Evolutionary conservation across 352 stramenopile genomes (phyloP).

Genomic region (Pythium sukuiense): DNA sequence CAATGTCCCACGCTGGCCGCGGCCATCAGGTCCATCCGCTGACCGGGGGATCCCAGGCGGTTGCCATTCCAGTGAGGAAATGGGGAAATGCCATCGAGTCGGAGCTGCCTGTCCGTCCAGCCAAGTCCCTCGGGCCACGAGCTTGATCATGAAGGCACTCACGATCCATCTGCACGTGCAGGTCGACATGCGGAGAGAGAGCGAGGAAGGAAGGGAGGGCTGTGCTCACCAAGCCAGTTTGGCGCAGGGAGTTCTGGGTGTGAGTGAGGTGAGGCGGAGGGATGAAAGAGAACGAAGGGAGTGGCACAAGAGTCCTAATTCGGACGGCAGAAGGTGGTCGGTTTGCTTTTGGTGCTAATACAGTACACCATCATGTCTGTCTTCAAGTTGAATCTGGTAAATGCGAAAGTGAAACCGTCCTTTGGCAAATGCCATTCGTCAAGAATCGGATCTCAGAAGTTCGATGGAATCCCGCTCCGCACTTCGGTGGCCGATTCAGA

Average conservation of each 20-base stretch:
- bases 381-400: not conserved
- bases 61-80: conserved; percentile 4
- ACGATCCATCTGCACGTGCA: not conserved
- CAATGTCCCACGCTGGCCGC: conserved; percentile 2
- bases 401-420: not conserved
- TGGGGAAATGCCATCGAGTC: not conserved
- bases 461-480: not conserved
- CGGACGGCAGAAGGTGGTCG: not conserved
- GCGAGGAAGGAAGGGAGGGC: too few species aligned
- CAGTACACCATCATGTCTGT: not conserved
- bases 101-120: not conserved
- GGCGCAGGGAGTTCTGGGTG: too few species aligned
- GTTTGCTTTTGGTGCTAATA: not conserved
- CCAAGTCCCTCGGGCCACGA: not conserved
- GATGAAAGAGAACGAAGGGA: not conserved
- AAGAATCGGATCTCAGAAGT: not conserved
- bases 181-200: too few species aligned
- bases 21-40: not conserved
- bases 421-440: not conserved
- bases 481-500: not conserved
- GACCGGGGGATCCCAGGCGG: not conserved
- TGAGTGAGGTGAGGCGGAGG: too few species aligned
- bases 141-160: not conserved
- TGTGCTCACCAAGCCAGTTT: not conserved
- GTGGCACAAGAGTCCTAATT: not conserved